Evolutionary conservation across 108 stramenopile genomes (phyloP).

Genomic region (Mayamaea pseudoterrestris): DNA sequence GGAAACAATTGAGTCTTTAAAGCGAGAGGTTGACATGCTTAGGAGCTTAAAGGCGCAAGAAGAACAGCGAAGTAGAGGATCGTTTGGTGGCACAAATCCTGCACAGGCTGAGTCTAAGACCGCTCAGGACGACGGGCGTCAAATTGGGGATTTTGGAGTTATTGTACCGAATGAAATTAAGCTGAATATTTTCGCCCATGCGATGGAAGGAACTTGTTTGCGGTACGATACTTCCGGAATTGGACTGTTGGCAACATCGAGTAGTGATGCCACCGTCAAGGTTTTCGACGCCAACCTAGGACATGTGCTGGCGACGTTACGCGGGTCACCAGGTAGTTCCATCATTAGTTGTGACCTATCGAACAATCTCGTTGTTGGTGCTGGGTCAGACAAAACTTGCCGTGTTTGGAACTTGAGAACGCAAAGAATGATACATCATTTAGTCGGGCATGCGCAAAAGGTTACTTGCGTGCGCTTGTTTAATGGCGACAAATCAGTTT

Average conservation of each 20-base stretch:
- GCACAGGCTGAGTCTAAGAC: constrained; percentile 1
- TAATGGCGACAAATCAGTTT: constrained; percentile 35
- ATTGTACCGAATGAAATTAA: constrained; percentile 48
- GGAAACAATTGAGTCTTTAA: constrained; percentile 51
- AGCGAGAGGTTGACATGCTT: constrained; percentile 54
- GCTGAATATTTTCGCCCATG: constrained; percentile 48
- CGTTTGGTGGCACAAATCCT: not conserved
- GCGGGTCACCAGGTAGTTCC: constrained; percentile 34
- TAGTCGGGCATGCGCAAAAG: constrained; percentile 74
- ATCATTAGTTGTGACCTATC: constrained; percentile 58
- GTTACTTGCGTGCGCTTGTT: constrained; percentile 66
- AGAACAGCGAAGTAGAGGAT: constrained; percentile 19
- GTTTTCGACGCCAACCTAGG: constrained; percentile 74
- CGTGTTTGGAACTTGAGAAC: constrained; percentile 69
- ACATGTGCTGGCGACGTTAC: constrained; percentile 39
- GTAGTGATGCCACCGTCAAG: constrained; percentile 54
- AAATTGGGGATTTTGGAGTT: constrained; percentile 26
- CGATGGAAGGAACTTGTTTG: constrained; percentile 49
- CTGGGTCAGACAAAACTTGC: constrained; percentile 73
- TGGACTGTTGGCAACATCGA: constrained; percentile 50
- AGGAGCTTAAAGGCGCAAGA: constrained; percentile 23
- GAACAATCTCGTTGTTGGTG: constrained; percentile 49
- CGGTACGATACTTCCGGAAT: constrained; percentile 48
- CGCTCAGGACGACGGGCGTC: constrained; percentile 17
- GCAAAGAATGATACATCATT: constrained; percentile 74